Evolutionary conservation across 495 filamentous ascomycete species (phyloP), one percentile per base, ranked within the genome.

Genomic region (Podospora australis): DNA sequence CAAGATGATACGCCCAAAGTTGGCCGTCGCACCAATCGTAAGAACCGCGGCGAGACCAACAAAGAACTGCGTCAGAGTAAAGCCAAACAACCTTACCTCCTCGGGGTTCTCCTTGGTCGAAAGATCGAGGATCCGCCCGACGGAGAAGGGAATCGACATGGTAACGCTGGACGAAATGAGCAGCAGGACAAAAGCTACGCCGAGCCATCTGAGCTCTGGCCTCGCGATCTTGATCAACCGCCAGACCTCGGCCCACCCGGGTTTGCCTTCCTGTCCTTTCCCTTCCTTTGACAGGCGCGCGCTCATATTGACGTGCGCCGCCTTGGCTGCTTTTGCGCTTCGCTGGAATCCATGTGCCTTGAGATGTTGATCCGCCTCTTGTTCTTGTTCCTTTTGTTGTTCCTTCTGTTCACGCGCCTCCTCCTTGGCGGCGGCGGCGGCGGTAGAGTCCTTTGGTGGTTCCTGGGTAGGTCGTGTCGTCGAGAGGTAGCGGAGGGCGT

Each of bases 101-200:
- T 68, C 66, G 9, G 64, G 59, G 17, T 56, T 39, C 32, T 56
- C 64, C 45, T 65, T 64, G 54, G 70, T 73, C 14, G 68, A 63
- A n/a, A 73, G 59, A 25, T 98, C 94, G 63, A 98, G 76, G 44
- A 98, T 92, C 66, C 87, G 90, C 20, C 92, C 92, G 53, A 98
- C 95, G 0, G 90, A 94, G 57, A 96, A 91, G 14, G 92, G 92
- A 47, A 98, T 87, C 4, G 88, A 87, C 82, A 97, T 94, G 24
- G 89, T 92, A 51, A 98, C 87, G 25, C 78, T 72, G 4, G 90
- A 96, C 2, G 91, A 96, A 38, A 95, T 70, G 25, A 97, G 69
- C 43, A 98, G 75, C 62, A 92, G 84, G 44, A 83, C 64, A 58
- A 96, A 89, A 0, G 92, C 92, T 22, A 82, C 68, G 10, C 73